These are phyloP conservation scores for Metrosideros polymorpha DNA, from an alignment of 441 rosid species.

Conservation along the genomic window DNA sequence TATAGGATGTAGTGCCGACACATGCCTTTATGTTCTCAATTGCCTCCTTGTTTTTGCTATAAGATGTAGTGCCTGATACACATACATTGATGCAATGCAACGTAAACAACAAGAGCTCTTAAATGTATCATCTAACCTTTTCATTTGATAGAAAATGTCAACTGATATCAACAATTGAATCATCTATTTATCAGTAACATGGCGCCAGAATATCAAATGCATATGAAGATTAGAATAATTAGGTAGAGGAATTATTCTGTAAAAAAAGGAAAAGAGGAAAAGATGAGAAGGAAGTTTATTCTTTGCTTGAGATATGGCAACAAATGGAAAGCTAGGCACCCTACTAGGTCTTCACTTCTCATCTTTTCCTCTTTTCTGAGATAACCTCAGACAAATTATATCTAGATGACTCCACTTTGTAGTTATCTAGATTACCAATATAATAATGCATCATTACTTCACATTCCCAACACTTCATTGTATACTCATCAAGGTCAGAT, in stretches of 20 bases:
- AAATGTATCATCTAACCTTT: not conserved
- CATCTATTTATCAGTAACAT: not conserved
- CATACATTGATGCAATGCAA: not conserved
- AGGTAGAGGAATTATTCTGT: not conserved
- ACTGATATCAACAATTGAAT: not conserved
- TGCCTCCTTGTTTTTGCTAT: not conserved
- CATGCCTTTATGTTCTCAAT: not conserved
- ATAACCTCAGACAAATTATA: not conserved
- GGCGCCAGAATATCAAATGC: not conserved
- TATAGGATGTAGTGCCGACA: not conserved
- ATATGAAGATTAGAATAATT: not conserved
- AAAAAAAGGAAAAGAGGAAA: not conserved
- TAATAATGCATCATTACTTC: not conserved
- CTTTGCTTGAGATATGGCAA: not conserved
- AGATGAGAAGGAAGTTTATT: not conserved
- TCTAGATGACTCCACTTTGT: not conserved
- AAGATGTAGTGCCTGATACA: not conserved
- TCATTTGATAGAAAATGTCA: not conserved
- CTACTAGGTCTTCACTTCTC: not conserved
- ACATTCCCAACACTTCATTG: not conserved
- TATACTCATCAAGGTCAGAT: not conserved
- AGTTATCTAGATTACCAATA: not conserved
- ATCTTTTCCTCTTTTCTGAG: not conserved
- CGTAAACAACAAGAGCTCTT: not conserved
- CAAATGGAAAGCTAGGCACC: not conserved